Conservation (phyloP, 495 filamentous ascomycete genomes). For the Hypoxylon rickii region DNA sequence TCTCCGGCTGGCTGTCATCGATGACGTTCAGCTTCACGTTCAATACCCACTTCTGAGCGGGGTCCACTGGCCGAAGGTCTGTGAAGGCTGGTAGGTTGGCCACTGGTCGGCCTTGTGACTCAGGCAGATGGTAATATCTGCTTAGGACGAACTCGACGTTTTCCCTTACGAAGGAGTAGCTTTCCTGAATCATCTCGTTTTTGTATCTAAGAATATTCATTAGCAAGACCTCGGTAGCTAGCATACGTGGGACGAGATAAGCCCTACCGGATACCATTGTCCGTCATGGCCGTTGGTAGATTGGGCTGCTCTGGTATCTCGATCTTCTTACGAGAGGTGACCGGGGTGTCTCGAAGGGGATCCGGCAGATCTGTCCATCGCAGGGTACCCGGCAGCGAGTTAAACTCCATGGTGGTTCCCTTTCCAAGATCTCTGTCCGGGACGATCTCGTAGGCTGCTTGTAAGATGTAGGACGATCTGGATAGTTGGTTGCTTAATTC, state of each 20-base stretch:
- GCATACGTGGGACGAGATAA: background rate
- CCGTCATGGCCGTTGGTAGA: conserved; percentile 34
- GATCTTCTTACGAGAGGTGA: conserved; percentile 48
- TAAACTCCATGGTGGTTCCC: conserved; percentile 30
- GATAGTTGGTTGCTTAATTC: conserved; percentile 47
- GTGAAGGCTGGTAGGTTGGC: conserved; percentile 24
- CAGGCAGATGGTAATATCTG: conserved; percentile 36
- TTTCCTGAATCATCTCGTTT: conserved; percentile 47
- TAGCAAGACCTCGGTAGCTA: background rate
- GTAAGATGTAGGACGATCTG: conserved; percentile 47
- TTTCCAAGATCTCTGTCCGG: conserved; percentile 40
- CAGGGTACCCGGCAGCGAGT: conserved; percentile 35
- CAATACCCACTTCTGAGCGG: conserved; percentile 45
- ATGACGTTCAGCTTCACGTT: conserved; percentile 45
- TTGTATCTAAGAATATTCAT: conserved; percentile 34
- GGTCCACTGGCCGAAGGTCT: conserved; percentile 35
- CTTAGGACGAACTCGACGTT: conserved; percentile 48
- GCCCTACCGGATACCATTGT: conserved; percentile 34
- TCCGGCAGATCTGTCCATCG: conserved; percentile 52
- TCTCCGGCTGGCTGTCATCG: conserved; percentile 47
- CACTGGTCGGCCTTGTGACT: conserved; percentile 18
- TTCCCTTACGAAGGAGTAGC: conserved; percentile 48
- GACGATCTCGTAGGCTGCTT: conserved; percentile 44
- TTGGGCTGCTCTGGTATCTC: conserved; percentile 40
- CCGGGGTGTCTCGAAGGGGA: conserved; percentile 37